phyloP scores from a whole-genome alignment of 225 moss, liverwort and hornwort genomes.

The Straminergon stramineum region DNA sequence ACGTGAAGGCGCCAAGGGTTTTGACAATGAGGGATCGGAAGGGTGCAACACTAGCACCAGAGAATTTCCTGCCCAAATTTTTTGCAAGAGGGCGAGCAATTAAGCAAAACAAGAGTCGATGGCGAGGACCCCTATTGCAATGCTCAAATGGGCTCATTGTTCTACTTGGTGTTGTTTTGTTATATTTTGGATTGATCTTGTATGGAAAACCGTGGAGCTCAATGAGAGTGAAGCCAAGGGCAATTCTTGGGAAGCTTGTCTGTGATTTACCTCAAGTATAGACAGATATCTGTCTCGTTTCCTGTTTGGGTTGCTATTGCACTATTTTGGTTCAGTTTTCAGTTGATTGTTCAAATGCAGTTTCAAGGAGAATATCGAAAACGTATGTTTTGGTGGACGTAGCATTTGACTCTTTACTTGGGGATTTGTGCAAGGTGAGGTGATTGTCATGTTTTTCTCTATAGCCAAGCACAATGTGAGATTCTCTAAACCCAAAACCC shows the following conservation, averaged over 20 bases:
- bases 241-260: not conserved
- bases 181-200: not conserved
- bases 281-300: not conserved
- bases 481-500: not conserved
- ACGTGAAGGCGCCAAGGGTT: too few relatives aligned
- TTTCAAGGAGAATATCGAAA: conserved; percentile 74
- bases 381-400: conserved; percentile 90
- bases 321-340: not conserved
- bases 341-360: conserved; percentile 9
- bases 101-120: not conserved
- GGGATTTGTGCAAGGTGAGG: conserved; percentile 81
- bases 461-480: not conserved
- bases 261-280: not conserved
- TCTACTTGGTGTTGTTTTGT: not conserved
- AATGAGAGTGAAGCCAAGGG: not conserved
- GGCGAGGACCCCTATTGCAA: not conserved
- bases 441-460: not conserved
- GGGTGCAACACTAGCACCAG: not conserved
- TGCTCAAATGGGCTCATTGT: not conserved
- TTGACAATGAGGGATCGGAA: not conserved
- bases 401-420: conserved; percentile 78
- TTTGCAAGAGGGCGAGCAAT: not conserved
- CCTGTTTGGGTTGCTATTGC: not conserved
- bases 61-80: not conserved
- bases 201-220: not conserved